Evolutionary conservation across 1,284 basidiomycete species (phyloP), one percentile per base, ranked within the genome.

Genomic region (Inonotus obliquus): DNA sequence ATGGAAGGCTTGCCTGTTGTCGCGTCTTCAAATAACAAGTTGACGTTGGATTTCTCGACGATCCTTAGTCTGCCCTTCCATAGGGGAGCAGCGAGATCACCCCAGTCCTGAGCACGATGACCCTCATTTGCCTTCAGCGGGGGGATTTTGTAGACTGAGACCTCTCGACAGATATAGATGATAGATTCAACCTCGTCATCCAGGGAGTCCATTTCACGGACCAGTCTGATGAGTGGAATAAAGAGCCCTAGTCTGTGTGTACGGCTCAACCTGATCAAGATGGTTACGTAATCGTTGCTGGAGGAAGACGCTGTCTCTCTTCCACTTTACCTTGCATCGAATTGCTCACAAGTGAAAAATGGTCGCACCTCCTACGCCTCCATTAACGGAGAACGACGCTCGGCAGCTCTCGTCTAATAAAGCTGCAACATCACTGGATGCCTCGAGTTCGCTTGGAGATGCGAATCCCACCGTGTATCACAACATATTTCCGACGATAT

Each of bases 41-140:
- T 73, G 47, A 81, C 84, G 48, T 77, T 75, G 11, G 81, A 79
- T 68, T 84, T 86, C 74, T 96, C 93, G 48, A 94, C 78, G 66
- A 96, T 87, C 56, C 92, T 81, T 64, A 95, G 75, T n/a, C 94
- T 81, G 10, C 94, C 94, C 71, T 93, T 95, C 94, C 94, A 96
- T 21, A 96, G 75, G 1, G 92, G 92, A 57, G 82, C 72, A 25
- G 83, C 83, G 56, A 94, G 82, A 74, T 94, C 90, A 9, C 92
- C 92, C 85, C 92, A 94, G 67, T 93, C 89, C 59, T 85, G 86
- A 10, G 92, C 92, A 47, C 90, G 84, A 73, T 94, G 89, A 1
- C 92, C 92, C 69, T 92, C 92, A 67, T 94, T 92, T 32, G 81
- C 83, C 67, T 85, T 90, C 68, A 95, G 76, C 25, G 91, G 85